Evolutionary conservation across 2,329 filamentous ascomycete species (phyloP), one percentile per base, ranked within the genome.

Genomic region (Helminthosporium solani): DNA sequence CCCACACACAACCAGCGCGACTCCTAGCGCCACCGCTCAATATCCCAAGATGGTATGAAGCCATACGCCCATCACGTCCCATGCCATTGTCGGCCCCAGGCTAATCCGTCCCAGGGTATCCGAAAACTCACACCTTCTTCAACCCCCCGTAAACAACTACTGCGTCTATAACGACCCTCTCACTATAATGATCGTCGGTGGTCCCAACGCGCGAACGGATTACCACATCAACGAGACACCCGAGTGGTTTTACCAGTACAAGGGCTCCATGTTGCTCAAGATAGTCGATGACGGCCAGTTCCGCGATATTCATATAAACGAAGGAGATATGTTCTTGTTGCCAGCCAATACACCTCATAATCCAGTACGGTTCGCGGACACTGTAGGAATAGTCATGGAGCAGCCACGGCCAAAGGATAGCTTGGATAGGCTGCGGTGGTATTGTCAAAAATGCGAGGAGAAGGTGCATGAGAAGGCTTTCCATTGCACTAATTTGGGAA

Each of bases 161-260:
- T 96, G 91, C 75, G 89, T 97, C 63, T 95, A 96, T 76, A 87
- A 95, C 68, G 81, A 87, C 44, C 81, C 82, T 63, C 82, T 92
- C 49, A 90, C 86, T 33, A 87, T 94, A 66, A 94, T 94, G 88
- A 90, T 96, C 61, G 91, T 99, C 52, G 94, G 94, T 67, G 94
- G 94, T 11, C 94, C 94, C 63, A 97, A 97, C 72, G 89, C 89
- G 50, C 85, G 94, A 54, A 96, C 91, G 45, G 94, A 97, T 78
- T 99, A 96, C 78, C 94, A 97, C 79, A 92, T 97, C 81, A 97
- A 97, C 78, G 78, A 84, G 61, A 97, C 92, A 0, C 85, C 94
- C 11, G 94, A 97, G 72, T 97, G 91, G 86, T 99, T 97, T 83
- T 97, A 94, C 79, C 92, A 97, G 73, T 84, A 96, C 80, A 85